Evolutionary conservation across 163 green algal species (phyloP).

Genomic region (Scenedesmus sp.): DNA sequence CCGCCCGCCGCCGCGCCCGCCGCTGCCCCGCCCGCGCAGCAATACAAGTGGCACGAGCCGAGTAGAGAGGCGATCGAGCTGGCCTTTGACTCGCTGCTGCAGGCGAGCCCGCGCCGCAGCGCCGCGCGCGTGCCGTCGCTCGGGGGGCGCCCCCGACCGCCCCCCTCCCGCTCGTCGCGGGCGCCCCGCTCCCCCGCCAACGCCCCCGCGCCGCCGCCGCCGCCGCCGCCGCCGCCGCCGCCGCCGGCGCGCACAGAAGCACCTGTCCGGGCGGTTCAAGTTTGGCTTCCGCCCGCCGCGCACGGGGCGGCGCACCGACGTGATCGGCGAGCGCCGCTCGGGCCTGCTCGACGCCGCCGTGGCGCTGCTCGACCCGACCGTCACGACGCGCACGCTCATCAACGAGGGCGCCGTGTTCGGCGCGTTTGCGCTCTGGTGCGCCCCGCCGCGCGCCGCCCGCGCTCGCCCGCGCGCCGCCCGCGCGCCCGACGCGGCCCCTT

Average conservation of each 20-base stretch:
- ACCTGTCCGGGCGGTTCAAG: slow-evolving; percentile 71
- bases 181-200: too few relatives aligned
- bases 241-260: slow-evolving; percentile 57
- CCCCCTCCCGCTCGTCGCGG: neutral
- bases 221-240: too few relatives aligned
- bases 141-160: too few relatives aligned
- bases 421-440: slow-evolving; percentile 75
- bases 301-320: slow-evolving; percentile 54
- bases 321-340: slow-evolving; percentile 1
- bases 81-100: slow-evolving; percentile 81
- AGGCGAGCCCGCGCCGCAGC: too few relatives aligned
- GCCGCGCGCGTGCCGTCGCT: too few relatives aligned
- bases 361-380: slow-evolving; percentile 72
- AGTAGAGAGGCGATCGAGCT: slow-evolving; percentile 86
- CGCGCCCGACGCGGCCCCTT: too few relatives aligned
- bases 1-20: too few relatives aligned
- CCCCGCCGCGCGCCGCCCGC: neutral
- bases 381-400: slow-evolving; percentile 75
- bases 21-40: slow-evolving; percentile 47
- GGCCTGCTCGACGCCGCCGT: slow-evolving; percentile 50
- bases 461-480: too few relatives aligned
- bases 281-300: slow-evolving; percentile 76
- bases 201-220: neutral
- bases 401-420: slow-evolving; percentile 85
- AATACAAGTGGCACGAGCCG: slow-evolving; percentile 79